Conservation (phyloP, 208 protist species). For the Crithidia expoeki region DNA sequence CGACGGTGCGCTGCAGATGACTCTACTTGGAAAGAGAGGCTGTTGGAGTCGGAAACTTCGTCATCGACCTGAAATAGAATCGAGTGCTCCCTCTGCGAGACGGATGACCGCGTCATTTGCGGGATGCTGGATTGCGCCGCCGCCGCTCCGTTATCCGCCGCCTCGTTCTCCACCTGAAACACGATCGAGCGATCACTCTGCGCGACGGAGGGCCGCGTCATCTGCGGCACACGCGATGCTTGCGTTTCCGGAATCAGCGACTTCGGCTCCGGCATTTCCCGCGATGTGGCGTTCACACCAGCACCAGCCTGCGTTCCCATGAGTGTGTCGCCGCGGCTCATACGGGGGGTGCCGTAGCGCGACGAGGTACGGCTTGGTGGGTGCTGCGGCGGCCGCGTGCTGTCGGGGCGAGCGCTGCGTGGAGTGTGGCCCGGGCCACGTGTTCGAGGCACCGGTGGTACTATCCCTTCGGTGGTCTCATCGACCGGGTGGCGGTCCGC, state of each 20-base stretch:
- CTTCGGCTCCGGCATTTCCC: background rate
- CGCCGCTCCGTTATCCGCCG: background rate
- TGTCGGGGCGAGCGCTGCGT: constrained; percentile 28
- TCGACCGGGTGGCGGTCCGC: background rate
- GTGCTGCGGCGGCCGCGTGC: constrained; percentile 21
- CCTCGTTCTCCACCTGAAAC: constrained; percentile 6
- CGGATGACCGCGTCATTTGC: background rate
- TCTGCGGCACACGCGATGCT: background rate
- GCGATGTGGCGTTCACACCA: background rate
- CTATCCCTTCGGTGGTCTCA: background rate
- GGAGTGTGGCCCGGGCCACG: constrained; percentile 51
- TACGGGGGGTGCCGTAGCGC: constrained; percentile 20
- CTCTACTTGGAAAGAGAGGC: constrained; percentile 31
- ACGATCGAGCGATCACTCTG: constrained; percentile 25
- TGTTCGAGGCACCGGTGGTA: constrained; percentile 47
- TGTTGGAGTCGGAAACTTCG: constrained; percentile 6
- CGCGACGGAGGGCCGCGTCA: constrained; percentile 10
- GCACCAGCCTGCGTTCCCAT: background rate
- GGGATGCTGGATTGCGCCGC: background rate
- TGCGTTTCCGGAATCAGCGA: constrained; percentile 13
- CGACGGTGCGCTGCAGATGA: constrained; percentile 2
- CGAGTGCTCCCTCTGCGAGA: constrained; percentile 25
- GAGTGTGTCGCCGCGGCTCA: constrained; percentile 4
- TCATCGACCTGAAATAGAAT: constrained; percentile 14
- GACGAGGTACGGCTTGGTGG: constrained; percentile 36